These are phyloP conservation scores for Dacryopinax primogenitus DNA, from an alignment of 768 basidiomycete species.

Conservation along the genomic window DNA sequence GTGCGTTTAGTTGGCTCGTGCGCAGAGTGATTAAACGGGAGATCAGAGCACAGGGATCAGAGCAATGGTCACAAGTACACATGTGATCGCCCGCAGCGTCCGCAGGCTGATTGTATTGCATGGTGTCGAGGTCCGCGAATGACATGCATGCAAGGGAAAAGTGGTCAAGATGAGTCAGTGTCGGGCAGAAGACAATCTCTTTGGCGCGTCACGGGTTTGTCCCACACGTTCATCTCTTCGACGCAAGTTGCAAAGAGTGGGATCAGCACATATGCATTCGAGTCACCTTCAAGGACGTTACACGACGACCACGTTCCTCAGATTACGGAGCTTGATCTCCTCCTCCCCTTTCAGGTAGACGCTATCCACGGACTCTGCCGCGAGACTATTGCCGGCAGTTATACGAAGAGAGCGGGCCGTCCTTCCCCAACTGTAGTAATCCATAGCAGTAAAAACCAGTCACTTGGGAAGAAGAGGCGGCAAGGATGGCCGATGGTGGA, in stretches of 20 bases:
- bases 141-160: not conserved
- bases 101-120: not conserved
- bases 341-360: constrained; percentile 16
- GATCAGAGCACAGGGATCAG: too few relatives aligned
- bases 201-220: not conserved
- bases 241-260: not conserved
- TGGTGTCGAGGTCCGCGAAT: not conserved
- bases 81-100: too few relatives aligned
- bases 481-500: not conserved
- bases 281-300: not conserved
- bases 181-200: not conserved
- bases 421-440: not conserved
- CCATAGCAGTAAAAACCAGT: not conserved
- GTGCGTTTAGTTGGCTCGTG: not conserved
- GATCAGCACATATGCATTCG: not conserved
- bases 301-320: constrained; percentile 8
- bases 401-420: not conserved
- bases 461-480: not conserved
- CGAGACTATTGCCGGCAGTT: too few relatives aligned
- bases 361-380: constrained; percentile 17
- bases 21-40: too few relatives aligned
- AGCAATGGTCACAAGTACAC: too few relatives aligned
- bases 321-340: constrained; percentile 10
- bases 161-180: not conserved
- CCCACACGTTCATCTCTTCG: not conserved